phyloP scores from a whole-genome alignment of 495 filamentous ascomycete species.

The Penicillium desertorum region DNA sequence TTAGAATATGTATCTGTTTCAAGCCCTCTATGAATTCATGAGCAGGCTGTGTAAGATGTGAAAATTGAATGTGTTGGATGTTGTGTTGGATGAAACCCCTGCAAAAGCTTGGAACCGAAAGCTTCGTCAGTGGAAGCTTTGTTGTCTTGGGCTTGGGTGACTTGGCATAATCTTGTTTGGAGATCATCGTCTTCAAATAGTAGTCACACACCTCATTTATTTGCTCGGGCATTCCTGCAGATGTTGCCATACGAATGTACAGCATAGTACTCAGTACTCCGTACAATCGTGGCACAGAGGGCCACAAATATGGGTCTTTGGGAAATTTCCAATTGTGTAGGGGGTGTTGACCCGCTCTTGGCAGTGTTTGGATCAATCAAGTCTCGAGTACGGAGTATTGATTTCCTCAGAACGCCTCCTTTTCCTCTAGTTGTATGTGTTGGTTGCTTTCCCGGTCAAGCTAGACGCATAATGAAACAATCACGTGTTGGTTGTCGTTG shows the following conservation, averaged over 20 bases:
- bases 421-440: background rate
- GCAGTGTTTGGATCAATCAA: conserved; percentile 3
- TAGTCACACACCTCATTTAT: conserved; percentile 2
- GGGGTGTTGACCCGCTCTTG: conserved; percentile 12
- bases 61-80: background rate
- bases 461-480: background rate
- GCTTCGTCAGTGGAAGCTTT: conserved; percentile 7
- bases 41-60: background rate
- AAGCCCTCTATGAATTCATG: background rate
- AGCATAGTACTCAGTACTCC: too few relatives aligned
- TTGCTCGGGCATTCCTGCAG: conserved; percentile 6
- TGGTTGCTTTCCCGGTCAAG: background rate
- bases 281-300: background rate
- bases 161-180: conserved; percentile 8
- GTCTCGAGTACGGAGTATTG: background rate
- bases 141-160: conserved; percentile 3
- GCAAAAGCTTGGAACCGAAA: conserved; percentile 4
- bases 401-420: background rate
- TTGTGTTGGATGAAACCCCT: conserved; percentile 2
- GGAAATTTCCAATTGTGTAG: conserved; percentile 2
- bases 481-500: conserved; percentile 6
- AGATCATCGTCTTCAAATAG: background rate
- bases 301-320: background rate
- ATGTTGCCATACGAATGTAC: background rate
- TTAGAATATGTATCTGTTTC: background rate